A percentile compares a stretch with the other conserved stretches of the same genome.
phyloP scores from a whole-genome alignment of 257 asterid genomes.

The Nicotiana attenuata region DNA sequence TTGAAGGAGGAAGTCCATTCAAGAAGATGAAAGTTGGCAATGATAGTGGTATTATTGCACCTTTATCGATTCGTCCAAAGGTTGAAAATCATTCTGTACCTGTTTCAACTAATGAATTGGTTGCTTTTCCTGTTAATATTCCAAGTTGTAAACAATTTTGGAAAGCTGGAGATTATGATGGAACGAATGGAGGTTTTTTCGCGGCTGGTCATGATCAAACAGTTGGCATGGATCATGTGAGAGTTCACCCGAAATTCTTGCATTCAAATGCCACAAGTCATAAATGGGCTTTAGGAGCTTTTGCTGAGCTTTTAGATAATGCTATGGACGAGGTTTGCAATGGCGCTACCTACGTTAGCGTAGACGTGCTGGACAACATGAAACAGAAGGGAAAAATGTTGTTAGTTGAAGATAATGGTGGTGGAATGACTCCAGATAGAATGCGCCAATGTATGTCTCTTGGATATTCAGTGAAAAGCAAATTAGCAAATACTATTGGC shows the following conservation, averaged over 20 bases:
- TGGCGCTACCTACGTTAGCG: slow-evolving; percentile 63
- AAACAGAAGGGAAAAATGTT: slow-evolving; percentile 49
- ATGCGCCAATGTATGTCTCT: slow-evolving; percentile 97
- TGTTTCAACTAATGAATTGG: not conserved
- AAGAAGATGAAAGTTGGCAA: not conserved
- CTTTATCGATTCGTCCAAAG: not conserved
- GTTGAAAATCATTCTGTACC: too few relatives aligned
- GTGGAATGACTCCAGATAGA: slow-evolving; percentile 93
- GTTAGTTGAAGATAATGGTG: slow-evolving; percentile 83
- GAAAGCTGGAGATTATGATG: slow-evolving; percentile 12
- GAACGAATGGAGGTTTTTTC: not conserved
- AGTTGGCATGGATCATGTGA: slow-evolving; percentile 63
- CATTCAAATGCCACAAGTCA: slow-evolving; percentile 70
- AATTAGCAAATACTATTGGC: slow-evolving; percentile 49
- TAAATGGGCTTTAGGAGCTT: slow-evolving; percentile 93
- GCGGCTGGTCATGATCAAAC: not conserved
- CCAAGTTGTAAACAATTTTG: not conserved
- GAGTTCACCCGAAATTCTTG: slow-evolving; percentile 53
- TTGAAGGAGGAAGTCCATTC: not conserved
- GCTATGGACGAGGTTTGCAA: slow-evolving; percentile 63
- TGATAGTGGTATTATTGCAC: not conserved
- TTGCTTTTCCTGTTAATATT: slow-evolving; percentile 37
- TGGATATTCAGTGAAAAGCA: slow-evolving; percentile 90
- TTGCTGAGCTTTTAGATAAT: slow-evolving; percentile 86
- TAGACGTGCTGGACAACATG: slow-evolving; percentile 48